phyloP scores from a whole-genome alignment of 352 stramenopile species.

The Achlya hypogyna region DNA sequence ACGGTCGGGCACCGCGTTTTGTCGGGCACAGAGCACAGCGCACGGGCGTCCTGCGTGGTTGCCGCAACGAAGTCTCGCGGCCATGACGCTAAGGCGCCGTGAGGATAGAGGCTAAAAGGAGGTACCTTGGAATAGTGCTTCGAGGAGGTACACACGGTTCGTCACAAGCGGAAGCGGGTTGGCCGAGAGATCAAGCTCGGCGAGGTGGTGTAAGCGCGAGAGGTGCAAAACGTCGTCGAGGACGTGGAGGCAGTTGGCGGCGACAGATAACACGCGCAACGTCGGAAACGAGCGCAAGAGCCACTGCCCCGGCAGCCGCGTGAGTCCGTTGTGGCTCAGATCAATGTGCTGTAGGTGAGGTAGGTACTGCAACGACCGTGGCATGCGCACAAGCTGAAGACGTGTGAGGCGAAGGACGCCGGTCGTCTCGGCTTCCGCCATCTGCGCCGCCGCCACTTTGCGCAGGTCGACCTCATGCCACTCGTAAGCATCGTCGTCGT shows the following conservation, averaged over 20 bases:
- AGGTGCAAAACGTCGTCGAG: slow-evolving; percentile 58
- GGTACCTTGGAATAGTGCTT: slow-evolving; percentile 37
- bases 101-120: neutral
- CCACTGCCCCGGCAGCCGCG: slow-evolving; percentile 41
- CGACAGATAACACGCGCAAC: slow-evolving; percentile 43
- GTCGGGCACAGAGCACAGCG: neutral
- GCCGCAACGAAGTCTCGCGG: neutral
- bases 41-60: neutral
- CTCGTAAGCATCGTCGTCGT: neutral
- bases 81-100: neutral
- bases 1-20: neutral
- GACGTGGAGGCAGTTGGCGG: slow-evolving; percentile 46
- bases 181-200: slow-evolving; percentile 39
- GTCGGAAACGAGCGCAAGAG: slow-evolving; percentile 33
- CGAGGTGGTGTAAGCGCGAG: slow-evolving; percentile 31
- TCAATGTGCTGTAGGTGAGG: slow-evolving; percentile 26
- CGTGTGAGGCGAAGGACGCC: neutral
- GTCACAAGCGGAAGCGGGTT: slow-evolving; percentile 53
- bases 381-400: neutral
- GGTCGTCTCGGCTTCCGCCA: neutral
- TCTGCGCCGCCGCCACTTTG: neutral
- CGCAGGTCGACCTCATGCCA: neutral
- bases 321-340: slow-evolving; percentile 49
- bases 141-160: slow-evolving; percentile 64
- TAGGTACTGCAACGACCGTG: neutral